Evolutionary conservation across 1,284 basidiomycete species (phyloP), one percentile per base, ranked within the genome.

Genomic region (Ustilago cynodontis): DNA sequence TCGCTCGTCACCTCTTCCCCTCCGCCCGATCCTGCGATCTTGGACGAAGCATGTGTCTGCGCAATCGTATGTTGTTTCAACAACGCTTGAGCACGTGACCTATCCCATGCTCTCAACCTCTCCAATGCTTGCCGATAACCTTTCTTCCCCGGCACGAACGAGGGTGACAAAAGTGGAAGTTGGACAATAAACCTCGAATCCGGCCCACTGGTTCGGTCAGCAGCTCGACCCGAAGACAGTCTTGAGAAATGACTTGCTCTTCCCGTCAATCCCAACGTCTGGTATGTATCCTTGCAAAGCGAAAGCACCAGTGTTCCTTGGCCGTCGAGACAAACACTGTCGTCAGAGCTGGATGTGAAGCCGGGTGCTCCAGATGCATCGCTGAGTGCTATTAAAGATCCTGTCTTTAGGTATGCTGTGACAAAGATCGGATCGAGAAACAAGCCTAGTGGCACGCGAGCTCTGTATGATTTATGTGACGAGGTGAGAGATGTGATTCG

Each of bases 211-310:
- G 62, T 78, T 3, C 84, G 69, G 26, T 85, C 84, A 2, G 74
- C 82, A n/a, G 74, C 73, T 8, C 82, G 68, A n/a, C 84, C 84
- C 0, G 82, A 83, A 2, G 82, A 58, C 28, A 70, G 47, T 18
- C 73, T 72, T 0, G 73, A 70, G 33, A 80, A 82, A 47, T 82
- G 80, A 50, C 79, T 73, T 1, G 80, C 77, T 16, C 83, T 67
- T 13, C 84, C 84, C 4, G 78, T 77, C 10, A 85, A 71, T 14
- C 84, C 84, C 2, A 85, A 77, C 4, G 77, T 77, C 52, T 83
- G 82, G 53, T 85, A 85, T 14, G 84, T 85, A n/a, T 83, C 81
- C 47, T 81, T 81, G 54, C 67, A 74, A 1, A 85, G 71, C 3
- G 81, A 82, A 2, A 85, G 79, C 18, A 82, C 68, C 3, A 85